Evolutionary conservation across 2,329 filamentous ascomycete species (phyloP).

Genomic region (Pseudocercospora crystallina): DNA sequence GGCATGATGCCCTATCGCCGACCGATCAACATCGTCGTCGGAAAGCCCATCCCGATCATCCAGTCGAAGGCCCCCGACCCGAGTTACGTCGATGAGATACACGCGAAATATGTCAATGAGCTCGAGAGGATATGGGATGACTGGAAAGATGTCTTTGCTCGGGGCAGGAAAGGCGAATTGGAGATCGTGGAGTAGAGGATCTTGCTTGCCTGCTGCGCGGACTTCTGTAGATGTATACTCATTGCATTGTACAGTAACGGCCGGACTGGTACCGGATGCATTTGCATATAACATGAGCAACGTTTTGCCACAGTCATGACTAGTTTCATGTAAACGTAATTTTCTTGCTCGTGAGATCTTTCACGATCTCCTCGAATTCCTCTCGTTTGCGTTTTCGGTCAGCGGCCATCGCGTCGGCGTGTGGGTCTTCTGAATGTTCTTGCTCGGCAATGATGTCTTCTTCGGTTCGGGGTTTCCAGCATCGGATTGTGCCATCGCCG

Average conservation of each 20-base stretch:
- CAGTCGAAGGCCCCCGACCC: slow-evolving; percentile 65
- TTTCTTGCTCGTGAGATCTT: slow-evolving; percentile 69
- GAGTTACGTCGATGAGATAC: slow-evolving; percentile 76
- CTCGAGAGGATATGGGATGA: slow-evolving; percentile 70
- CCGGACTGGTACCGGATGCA: too few species aligned
- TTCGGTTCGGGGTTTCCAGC: slow-evolving; percentile 67
- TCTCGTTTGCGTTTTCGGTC: slow-evolving; percentile 69
- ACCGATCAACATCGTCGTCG: slow-evolving; percentile 86
- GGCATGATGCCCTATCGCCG: slow-evolving; percentile 91
- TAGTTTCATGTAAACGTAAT: slow-evolving; percentile 52
- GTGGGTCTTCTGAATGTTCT: slow-evolving; percentile 44
- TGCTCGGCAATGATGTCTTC: slow-evolving; percentile 46
- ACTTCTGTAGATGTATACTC: too few species aligned
- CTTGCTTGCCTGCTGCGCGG: too few species aligned
- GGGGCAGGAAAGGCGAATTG: slow-evolving; percentile 62
- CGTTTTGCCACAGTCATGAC: too few species aligned
- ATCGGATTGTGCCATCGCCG: slow-evolving; percentile 77
- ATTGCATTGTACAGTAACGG: too few species aligned
- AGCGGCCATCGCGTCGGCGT: slow-evolving; percentile 40
- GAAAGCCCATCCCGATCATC: slow-evolving; percentile 72
- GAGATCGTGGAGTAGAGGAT: slow-evolving; percentile 59
- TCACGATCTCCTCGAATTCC: slow-evolving; percentile 76
- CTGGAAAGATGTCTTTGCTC: slow-evolving; percentile 75
- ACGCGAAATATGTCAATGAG: slow-evolving; percentile 75
- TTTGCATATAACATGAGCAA: too few species aligned